Base-by-base conservation (phyloP, 768 basidiomycete genomes). In the Trametes cubensis region DNA sequence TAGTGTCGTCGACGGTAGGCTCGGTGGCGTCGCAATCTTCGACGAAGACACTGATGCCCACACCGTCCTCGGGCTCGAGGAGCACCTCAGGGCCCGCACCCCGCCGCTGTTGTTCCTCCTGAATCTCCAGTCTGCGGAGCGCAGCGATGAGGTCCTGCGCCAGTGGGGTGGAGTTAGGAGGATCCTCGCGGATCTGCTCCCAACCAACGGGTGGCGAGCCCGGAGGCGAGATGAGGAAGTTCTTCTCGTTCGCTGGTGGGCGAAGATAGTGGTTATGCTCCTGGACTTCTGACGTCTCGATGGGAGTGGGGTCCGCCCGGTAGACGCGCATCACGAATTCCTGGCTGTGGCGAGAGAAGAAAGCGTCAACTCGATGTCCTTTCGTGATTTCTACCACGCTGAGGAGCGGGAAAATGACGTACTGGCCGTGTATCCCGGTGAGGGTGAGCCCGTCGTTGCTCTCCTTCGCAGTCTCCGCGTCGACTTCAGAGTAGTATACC, bases 161-260 rank as follows among this genome's bases (percentile, higher is more conserved):
- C 25, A 97, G 83, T 5, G 94, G 89, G 2, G 83, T 76, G 3
- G 78, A 72, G 70, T 98, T 98, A 0, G 96, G 96, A 18, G 94
- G 92, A 8, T 95, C 94, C 74, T 98, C 96, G 52, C 79, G 79
- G 59, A 95, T 84, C 23, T 83, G 94, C 71, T 97, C 94, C 97
- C 97, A 99, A 3, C 95, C 97, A 1, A 95, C 87, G 0, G 97
- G 97, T 0, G 97, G 97, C 0, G 95, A 97, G 5, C 97, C 97
- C 4, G 97, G 97, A 0, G 97, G 97, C 0, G 97, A 98, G 65
- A 99, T 95, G 49, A 99, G 82, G 76, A 98, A 98, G 77, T 98
- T 98, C 76, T 94, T 94, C 68, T 95, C 90, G 41, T 87, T 67
- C 0, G 82, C 76, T 0, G 96, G 96, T 0, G 95, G 94, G 44